phyloP scores from a whole-genome alignment of 495 filamentous ascomycete species.

The Lasiosphaeria hispida region DNA sequence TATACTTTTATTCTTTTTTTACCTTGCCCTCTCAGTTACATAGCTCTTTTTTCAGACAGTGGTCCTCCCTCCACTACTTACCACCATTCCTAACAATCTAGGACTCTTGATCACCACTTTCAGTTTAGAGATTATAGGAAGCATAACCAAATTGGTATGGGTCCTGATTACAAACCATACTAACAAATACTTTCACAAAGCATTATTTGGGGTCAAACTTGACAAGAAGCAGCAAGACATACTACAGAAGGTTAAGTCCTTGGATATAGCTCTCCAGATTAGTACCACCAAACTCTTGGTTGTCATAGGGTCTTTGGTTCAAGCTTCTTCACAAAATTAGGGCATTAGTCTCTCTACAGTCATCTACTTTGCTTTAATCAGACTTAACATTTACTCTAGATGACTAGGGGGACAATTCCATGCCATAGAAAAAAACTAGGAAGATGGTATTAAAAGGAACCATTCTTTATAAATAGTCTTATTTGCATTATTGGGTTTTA shows the following conservation, averaged over 20 bases:
- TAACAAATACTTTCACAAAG: slow-evolving; percentile 10
- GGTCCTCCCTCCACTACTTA: slow-evolving; percentile 6
- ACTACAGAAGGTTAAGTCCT: slow-evolving; percentile 11
- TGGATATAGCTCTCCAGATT: slow-evolving; percentile 6
- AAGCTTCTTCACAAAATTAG: slow-evolving; percentile 5
- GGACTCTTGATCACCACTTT: slow-evolving; percentile 14
- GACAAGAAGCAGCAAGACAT: slow-evolving; percentile 7
- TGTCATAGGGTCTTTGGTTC: slow-evolving; percentile 4
- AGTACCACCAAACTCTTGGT: slow-evolving; percentile 8
- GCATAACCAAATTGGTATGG: slow-evolving; percentile 8
- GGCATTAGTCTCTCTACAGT: slow-evolving; percentile 2
- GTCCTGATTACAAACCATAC: slow-evolving; percentile 7
- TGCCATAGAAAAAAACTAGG: slow-evolving; percentile 7
- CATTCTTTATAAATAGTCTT: slow-evolving; percentile 12
- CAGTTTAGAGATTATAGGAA: slow-evolving; percentile 13
- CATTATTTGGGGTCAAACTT: slow-evolving; percentile 2
- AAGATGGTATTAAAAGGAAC: slow-evolving; percentile 10
- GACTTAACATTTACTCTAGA: slow-evolving; percentile 9
- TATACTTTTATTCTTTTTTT: slow-evolving; percentile 8
- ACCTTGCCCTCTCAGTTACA: slow-evolving; percentile 8
- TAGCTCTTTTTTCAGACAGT: slow-evolving; percentile 9
- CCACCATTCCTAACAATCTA: slow-evolving; percentile 7
- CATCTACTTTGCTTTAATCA: slow-evolving; percentile 4
- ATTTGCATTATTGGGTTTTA: background rate
- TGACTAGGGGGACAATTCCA: slow-evolving; percentile 8